phyloP scores from a whole-genome alignment of 1,284 basidiomycete species.

The Sanguinoderma infundibulare region DNA sequence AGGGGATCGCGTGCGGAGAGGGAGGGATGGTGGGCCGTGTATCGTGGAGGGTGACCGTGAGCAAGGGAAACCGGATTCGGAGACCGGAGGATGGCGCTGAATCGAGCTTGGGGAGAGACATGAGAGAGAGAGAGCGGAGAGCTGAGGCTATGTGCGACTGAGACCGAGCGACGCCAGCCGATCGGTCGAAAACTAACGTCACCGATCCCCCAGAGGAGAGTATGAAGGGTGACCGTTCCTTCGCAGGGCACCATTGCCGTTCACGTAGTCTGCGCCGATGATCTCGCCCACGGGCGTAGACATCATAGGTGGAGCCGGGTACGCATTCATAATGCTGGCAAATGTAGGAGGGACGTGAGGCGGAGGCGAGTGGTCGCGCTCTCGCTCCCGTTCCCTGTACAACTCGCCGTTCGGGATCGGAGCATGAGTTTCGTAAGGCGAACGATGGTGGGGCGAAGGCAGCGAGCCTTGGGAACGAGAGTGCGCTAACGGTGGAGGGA shows the following conservation, averaged over 20 bases:
- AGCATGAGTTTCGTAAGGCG: slow-evolving; percentile 33
- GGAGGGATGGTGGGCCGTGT: background rate
- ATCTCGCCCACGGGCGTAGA: slow-evolving; percentile 21
- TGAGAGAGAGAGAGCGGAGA: background rate
- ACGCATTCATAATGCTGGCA: slow-evolving; percentile 72
- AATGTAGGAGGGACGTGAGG: slow-evolving; percentile 48
- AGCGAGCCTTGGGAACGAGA: slow-evolving; percentile 16
- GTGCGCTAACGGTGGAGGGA: slow-evolving; percentile 8
- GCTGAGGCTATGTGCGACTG: background rate
- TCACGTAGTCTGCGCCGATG: slow-evolving; percentile 27
- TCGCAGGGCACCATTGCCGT: slow-evolving; percentile 36
- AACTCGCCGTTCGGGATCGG: slow-evolving; percentile 17
- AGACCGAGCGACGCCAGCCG: background rate
- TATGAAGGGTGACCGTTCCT: slow-evolving; percentile 25
- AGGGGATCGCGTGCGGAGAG: background rate
- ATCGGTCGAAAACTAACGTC: background rate
- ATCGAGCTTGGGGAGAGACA: background rate
- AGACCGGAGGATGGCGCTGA: slow-evolving; percentile 1
- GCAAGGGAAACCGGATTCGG: slow-evolving; percentile 3
- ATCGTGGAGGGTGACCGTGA: slow-evolving; percentile 8
- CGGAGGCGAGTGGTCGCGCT: slow-evolving; percentile 14
- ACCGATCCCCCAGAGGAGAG: slow-evolving; percentile 15
- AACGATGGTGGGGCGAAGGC: slow-evolving; percentile 29
- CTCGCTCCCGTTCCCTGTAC: slow-evolving; percentile 14
- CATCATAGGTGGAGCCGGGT: slow-evolving; percentile 37